These are phyloP conservation scores for Saccharomycopsis malanga DNA, from an alignment of 805 yeast species.

Conservation along the genomic window DNA sequence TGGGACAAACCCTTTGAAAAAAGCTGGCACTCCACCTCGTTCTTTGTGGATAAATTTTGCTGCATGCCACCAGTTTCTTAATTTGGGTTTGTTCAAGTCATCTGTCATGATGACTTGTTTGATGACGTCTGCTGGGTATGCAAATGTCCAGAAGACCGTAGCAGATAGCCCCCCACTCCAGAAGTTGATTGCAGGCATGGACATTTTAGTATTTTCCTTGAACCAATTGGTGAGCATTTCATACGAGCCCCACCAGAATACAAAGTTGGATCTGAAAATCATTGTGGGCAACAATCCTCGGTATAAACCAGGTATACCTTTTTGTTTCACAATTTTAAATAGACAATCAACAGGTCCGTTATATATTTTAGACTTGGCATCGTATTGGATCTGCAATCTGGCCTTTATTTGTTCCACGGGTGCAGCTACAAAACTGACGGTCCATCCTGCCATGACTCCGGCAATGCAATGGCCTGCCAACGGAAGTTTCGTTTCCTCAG, in stretches of 20 bases:
- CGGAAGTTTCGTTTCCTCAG: slow-evolving; percentile 58
- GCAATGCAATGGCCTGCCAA: slow-evolving; percentile 69
- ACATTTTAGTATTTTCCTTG: slow-evolving; percentile 54
- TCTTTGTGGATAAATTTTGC: slow-evolving; percentile 56
- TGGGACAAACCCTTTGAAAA: slow-evolving; percentile 75
- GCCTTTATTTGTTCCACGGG: slow-evolving; percentile 90
- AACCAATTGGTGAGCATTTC: slow-evolving; percentile 70
- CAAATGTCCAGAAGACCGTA: slow-evolving; percentile 80
- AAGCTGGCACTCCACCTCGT: slow-evolving; percentile 57
- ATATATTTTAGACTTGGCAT: slow-evolving; percentile 57
- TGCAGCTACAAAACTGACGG: slow-evolving; percentile 92
- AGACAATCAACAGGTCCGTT: slow-evolving; percentile 79
- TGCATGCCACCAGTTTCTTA: slow-evolving; percentile 66
- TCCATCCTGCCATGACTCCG: slow-evolving; percentile 76
- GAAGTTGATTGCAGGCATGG: slow-evolving; percentile 68
- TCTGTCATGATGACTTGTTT: slow-evolving; percentile 83
- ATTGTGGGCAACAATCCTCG: slow-evolving; percentile 80
- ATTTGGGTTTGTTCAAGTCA: slow-evolving; percentile 61
- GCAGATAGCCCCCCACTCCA: slow-evolving; percentile 92
- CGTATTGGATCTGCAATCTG: slow-evolving; percentile 83
- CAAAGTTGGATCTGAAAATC: slow-evolving; percentile 79
- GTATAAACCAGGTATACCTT: slow-evolving; percentile 68
- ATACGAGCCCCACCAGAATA: slow-evolving; percentile 93
- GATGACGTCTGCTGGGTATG: slow-evolving; percentile 84
- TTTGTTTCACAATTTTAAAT: slow-evolving; percentile 44